Conservation (phyloP, 179 eudicot species). For the Heliamphora pulchella region DNA sequence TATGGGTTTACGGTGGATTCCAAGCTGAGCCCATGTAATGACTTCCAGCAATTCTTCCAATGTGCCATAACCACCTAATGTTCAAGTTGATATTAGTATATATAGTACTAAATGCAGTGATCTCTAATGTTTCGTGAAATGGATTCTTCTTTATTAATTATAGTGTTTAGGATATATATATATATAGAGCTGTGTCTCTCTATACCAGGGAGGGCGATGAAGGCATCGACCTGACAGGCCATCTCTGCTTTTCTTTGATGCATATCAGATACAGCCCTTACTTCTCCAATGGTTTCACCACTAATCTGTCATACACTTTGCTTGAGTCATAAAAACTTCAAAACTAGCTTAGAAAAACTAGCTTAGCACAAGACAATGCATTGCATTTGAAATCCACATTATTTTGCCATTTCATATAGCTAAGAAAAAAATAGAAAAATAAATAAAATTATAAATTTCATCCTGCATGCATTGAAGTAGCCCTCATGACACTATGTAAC, state of each 20-base stretch:
- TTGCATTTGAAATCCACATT: too few species aligned
- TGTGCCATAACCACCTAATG: constrained; percentile 86
- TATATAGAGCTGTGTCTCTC: neutral
- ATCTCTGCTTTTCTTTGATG: constrained; percentile 96
- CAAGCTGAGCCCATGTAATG: constrained; percentile 88
- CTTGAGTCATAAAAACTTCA: too few species aligned
- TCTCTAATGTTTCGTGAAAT: neutral
- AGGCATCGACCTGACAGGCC: constrained; percentile 97
- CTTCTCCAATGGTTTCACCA: constrained; percentile 82
- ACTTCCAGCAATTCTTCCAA: constrained; percentile 91
- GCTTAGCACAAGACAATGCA: too few species aligned
- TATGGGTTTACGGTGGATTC: constrained; percentile 91
- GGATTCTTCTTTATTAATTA: too few species aligned
- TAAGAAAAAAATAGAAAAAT: too few species aligned
- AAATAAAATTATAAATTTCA: too few species aligned
- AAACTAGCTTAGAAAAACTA: too few species aligned
- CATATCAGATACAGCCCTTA: constrained; percentile 77
- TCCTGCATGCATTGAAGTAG: too few species aligned
- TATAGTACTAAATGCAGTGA: neutral
- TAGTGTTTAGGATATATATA: too few species aligned
- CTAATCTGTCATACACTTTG: constrained; percentile 67
- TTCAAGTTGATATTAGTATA: neutral
- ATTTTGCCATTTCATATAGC: too few species aligned
- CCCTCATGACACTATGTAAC: too few species aligned
- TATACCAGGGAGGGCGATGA: constrained; percentile 86